A percentile compares a stretch with the other conserved stretches of the same genome.
Conservation (phyloP, 345 rosid species). For the Kandelia obovata region DNA sequence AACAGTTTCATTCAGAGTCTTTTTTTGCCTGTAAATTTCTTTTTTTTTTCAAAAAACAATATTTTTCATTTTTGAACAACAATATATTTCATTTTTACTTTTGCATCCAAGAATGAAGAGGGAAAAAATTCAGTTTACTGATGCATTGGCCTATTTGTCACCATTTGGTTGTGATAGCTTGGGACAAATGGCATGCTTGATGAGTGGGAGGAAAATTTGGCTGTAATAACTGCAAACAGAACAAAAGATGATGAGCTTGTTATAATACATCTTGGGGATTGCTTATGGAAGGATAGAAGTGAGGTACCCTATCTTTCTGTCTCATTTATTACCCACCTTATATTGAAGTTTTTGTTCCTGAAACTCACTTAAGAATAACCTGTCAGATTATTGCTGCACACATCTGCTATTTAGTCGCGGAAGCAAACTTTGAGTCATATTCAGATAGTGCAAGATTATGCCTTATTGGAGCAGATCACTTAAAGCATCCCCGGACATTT, state of each 20-base stretch:
- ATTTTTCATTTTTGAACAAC: not conserved
- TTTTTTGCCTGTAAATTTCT: not conserved
- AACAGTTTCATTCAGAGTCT: not conserved
- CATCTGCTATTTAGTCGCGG: conserved; percentile 75
- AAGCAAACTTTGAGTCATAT: conserved; percentile 76
- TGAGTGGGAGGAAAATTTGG: conserved; percentile 98
- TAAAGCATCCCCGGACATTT: conserved; percentile 74
- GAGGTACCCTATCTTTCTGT: conserved; percentile 53
- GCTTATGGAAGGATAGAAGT: conserved; percentile 94
- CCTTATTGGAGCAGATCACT: conserved; percentile 82
- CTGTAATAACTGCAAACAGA: conserved; percentile 93
- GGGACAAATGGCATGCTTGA: conserved; percentile 85
- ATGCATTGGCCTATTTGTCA: not conserved
- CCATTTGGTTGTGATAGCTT: conserved; percentile 36
- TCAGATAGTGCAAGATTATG: conserved; percentile 79
- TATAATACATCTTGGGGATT: conserved; percentile 92
- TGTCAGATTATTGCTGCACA: conserved; percentile 76
- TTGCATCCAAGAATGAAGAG: no score
- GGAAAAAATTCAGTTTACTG: no score
- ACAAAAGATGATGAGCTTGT: conserved; percentile 95
- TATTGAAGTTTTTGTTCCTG: conserved; percentile 17
- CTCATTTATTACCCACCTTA: conserved; percentile 11
- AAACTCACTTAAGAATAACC: conserved; percentile 24
- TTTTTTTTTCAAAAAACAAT: not conserved
- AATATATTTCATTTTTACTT: no score